Conservation (phyloP, 768 basidiomycete genomes). For the Agrocybe praecox region DNA sequence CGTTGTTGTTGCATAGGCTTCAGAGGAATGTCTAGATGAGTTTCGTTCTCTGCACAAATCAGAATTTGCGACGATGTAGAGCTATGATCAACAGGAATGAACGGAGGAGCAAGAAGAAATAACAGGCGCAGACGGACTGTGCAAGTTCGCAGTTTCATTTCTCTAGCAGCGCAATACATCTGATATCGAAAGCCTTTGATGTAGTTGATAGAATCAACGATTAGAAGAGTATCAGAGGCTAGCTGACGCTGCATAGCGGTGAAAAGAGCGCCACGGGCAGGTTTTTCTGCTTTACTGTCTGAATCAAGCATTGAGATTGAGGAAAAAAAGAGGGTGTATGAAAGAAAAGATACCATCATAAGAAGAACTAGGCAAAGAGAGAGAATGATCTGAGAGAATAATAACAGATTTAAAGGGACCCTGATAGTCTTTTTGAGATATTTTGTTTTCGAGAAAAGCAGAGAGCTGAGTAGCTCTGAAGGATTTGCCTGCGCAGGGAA, state of each 20-base stretch:
- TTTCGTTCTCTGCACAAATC: constrained; percentile 85
- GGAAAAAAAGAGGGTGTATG: neutral
- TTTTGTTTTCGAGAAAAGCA: constrained; percentile 51
- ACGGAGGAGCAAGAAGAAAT: neutral
- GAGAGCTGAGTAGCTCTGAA: constrained; percentile 68
- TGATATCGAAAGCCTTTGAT: constrained; percentile 99
- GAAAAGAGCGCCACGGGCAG: constrained; percentile 82
- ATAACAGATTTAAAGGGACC: constrained; percentile 49
- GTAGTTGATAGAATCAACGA: constrained; percentile 92
- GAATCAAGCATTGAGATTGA: constrained; percentile 3
- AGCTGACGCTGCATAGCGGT: constrained; percentile 80
- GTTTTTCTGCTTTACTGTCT: constrained; percentile 87
- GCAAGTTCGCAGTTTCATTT: constrained; percentile 81
- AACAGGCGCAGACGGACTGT: constrained; percentile 60
- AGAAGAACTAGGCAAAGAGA: constrained; percentile 61
- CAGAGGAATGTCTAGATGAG: constrained; percentile 42
- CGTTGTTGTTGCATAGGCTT: constrained; percentile 72
- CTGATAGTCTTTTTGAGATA: constrained; percentile 51
- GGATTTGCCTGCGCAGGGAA: constrained; percentile 87
- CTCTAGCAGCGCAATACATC: constrained; percentile 94
- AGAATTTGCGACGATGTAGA: constrained; percentile 74
- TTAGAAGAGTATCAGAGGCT: constrained; percentile 72
- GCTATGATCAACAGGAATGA: constrained; percentile 38
- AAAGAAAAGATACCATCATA: constrained; percentile 66
- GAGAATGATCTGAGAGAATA: constrained; percentile 73